Evolutionary conservation across 164 flowering plant genomes (phyloP).

Genomic region (Sedum album): DNA sequence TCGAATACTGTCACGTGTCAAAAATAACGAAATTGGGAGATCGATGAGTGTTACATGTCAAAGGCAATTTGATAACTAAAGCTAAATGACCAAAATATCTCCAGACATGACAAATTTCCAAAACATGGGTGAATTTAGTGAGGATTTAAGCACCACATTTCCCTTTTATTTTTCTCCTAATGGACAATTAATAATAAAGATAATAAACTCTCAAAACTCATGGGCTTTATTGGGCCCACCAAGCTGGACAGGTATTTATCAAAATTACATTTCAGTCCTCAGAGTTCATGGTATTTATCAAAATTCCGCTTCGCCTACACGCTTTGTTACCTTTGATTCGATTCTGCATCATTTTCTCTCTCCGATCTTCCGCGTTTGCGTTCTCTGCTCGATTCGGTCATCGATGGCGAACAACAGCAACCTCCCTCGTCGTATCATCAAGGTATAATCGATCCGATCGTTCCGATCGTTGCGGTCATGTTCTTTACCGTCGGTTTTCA

Average conservation of each 20-base stretch:
- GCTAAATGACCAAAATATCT: too few species aligned
- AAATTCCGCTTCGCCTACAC: background rate
- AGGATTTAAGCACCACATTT: too few species aligned
- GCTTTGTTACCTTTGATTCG: background rate
- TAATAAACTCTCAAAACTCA: too few species aligned
- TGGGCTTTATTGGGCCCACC: too few species aligned
- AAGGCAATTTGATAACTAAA: too few species aligned
- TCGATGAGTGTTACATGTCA: too few species aligned
- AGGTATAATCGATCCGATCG: constrained; percentile 25
- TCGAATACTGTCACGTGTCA: too few species aligned
- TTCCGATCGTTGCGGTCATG: background rate
- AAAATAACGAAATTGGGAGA: too few species aligned
- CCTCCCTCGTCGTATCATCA: constrained; percentile 62
- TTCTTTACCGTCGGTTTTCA: background rate
- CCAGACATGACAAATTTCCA: too few species aligned
- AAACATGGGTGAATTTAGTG: too few species aligned
- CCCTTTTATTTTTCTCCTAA: too few species aligned
- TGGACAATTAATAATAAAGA: too few species aligned
- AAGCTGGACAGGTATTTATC: background rate
- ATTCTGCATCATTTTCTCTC: background rate
- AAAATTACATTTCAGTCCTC: constrained; percentile 1
- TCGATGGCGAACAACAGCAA: constrained; percentile 48
- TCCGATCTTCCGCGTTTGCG: background rate
- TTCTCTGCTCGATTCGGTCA: background rate
- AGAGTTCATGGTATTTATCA: background rate